Conservation (phyloP, 352 stramenopile species). For the Globisporangium paddicum region DNA sequence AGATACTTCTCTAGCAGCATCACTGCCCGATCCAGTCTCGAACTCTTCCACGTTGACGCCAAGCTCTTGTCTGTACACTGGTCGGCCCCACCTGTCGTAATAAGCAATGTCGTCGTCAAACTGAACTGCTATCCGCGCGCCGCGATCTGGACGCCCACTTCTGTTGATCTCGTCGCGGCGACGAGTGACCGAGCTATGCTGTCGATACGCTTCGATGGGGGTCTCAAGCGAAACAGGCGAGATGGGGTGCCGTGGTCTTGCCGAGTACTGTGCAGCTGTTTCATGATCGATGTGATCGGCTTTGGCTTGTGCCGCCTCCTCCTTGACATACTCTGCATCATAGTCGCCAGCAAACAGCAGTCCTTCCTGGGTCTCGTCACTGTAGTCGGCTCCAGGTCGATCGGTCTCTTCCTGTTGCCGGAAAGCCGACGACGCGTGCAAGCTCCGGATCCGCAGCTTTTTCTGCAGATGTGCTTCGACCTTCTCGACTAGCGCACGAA, state of each 20-base stretch:
- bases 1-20: background rate
- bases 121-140: background rate
- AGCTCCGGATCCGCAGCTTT: conserved; percentile 24
- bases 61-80: conserved; percentile 8
- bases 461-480: conserved; percentile 50
- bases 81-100: conserved; percentile 13
- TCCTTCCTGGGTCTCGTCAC: background rate
- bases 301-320: background rate
- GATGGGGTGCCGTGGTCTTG: background rate
- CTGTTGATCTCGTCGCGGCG: background rate
- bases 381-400: background rate
- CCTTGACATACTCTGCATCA: conserved; percentile 5
- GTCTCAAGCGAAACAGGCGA: conserved; percentile 3
- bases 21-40: background rate
- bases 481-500: conserved; percentile 40
- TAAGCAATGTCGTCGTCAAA: conserved; percentile 9
- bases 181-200: background rate
- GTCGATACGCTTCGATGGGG: conserved; percentile 4
- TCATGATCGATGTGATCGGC: background rate
- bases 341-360: background rate
- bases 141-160: background rate
- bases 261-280: background rate
- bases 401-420: conserved; percentile 5
- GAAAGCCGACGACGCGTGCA: background rate
- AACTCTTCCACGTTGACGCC: background rate